phyloP scores from a whole-genome alignment of 306 rosid genomes.

The Styphnolobium japonicum region DNA sequence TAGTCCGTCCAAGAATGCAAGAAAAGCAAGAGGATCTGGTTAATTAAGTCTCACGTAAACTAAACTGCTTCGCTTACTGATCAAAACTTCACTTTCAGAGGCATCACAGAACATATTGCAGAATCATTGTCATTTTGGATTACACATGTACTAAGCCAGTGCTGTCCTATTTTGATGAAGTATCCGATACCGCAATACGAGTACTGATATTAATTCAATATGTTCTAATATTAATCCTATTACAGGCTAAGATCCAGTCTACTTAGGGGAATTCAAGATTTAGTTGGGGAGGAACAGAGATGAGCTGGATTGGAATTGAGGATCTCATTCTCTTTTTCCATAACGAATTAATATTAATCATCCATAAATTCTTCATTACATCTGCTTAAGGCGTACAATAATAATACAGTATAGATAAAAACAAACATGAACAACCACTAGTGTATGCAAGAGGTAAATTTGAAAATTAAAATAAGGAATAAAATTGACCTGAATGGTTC shows the following conservation, averaged over 20 bases:
- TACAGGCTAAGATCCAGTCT: not conserved
- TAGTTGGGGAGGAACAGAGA: not conserved
- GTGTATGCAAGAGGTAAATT: too few relatives aligned
- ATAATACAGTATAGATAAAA: too few relatives aligned
- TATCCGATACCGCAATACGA: not conserved
- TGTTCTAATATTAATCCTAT: not conserved
- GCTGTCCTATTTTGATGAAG: not conserved
- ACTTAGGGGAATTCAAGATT: not conserved
- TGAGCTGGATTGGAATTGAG: not conserved
- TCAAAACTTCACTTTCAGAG: not conserved
- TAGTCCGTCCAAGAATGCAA: not conserved
- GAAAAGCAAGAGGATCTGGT: too few relatives aligned
- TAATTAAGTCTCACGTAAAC: not conserved
- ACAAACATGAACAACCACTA: too few relatives aligned
- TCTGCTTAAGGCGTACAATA: too few relatives aligned
- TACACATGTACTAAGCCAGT: not conserved
- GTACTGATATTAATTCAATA: not conserved
- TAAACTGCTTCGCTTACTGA: not conserved
- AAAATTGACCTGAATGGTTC: too few relatives aligned
- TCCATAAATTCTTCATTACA: not conserved
- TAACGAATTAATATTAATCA: not conserved
- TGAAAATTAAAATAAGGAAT: too few relatives aligned
- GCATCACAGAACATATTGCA: not conserved
- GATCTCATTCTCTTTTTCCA: not conserved
- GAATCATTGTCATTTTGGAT: not conserved